Conservation (phyloP, 2,329 filamentous ascomycete species). For the Fusarium fracticaudum region DNA sequence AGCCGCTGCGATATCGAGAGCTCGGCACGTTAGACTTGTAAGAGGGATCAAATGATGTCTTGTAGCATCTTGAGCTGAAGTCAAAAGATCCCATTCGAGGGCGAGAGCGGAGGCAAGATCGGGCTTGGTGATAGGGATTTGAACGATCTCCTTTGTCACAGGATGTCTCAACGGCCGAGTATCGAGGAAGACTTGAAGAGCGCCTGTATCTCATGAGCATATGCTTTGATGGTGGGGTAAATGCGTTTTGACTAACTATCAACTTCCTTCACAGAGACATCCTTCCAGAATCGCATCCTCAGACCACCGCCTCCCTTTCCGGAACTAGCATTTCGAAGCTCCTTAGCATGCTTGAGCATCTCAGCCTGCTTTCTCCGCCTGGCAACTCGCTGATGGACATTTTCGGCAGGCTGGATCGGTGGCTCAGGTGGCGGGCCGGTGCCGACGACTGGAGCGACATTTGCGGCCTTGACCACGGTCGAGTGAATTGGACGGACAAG, state of each 20-base stretch:
- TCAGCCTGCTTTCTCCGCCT: slow-evolving; percentile 64
- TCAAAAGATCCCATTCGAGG: slow-evolving; percentile 90
- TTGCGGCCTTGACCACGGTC: slow-evolving; percentile 51
- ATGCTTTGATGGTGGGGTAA: background rate
- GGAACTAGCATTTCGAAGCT: slow-evolving; percentile 52
- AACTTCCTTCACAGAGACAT: slow-evolving; percentile 75
- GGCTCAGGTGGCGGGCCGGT: slow-evolving; percentile 68
- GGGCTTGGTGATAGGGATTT: slow-evolving; percentile 77
- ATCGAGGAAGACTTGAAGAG: slow-evolving; percentile 78
- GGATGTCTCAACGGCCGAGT: slow-evolving; percentile 80
- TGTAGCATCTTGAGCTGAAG: slow-evolving; percentile 83
- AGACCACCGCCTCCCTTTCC: slow-evolving; percentile 56
- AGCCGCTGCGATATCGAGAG: slow-evolving; percentile 79
- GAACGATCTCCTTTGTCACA: slow-evolving; percentile 75
- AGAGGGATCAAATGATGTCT: slow-evolving; percentile 90
- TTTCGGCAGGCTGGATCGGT: slow-evolving; percentile 56
- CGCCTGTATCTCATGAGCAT: slow-evolving; percentile 46
- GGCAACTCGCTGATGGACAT: slow-evolving; percentile 57
- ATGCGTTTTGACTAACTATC: slow-evolving; percentile 60
- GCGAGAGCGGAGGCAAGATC: slow-evolving; percentile 87
- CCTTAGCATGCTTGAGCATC: slow-evolving; percentile 62
- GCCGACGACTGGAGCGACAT: slow-evolving; percentile 63
- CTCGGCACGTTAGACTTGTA: slow-evolving; percentile 85
- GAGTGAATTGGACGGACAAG: slow-evolving; percentile 47
- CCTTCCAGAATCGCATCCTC: slow-evolving; percentile 87